Evolutionary conservation across 2,329 filamentous ascomycete genomes (phyloP).

Genomic region (Fonsecaea nubica): DNA sequence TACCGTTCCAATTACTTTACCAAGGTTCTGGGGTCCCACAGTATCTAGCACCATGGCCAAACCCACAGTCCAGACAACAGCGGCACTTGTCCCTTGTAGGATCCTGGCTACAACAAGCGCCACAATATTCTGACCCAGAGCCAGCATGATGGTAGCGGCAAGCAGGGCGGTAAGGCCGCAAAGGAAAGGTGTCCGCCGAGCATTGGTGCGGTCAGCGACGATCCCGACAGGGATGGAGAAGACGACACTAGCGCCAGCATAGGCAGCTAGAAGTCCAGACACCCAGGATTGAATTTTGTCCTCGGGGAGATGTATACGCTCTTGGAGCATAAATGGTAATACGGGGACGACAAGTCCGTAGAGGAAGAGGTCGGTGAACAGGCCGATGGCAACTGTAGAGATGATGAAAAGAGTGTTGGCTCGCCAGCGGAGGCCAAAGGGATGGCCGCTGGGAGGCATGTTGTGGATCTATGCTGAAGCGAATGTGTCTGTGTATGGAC

Average conservation of each 20-base stretch:
- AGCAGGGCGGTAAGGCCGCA: constrained; percentile 60
- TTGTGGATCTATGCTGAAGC: constrained; percentile 16
- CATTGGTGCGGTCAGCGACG: constrained; percentile 60
- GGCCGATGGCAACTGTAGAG: constrained; percentile 54
- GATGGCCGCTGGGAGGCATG: constrained; percentile 29
- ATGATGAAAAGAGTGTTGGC: constrained; percentile 66
- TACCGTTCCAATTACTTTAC: constrained; percentile 66
- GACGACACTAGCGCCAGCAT: constrained; percentile 60
- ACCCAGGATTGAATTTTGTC: constrained; percentile 60
- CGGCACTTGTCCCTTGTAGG: constrained; percentile 64
- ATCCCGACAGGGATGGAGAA: constrained; percentile 61
- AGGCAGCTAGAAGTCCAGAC: constrained; percentile 61
- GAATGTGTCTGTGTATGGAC: constrained; percentile 13
- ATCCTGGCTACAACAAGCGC: constrained; percentile 60
- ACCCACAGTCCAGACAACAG: constrained; percentile 66
- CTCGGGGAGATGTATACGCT: constrained; percentile 57
- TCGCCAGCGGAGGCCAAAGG: constrained; percentile 56
- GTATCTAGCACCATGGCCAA: constrained; percentile 66
- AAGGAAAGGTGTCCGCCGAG: constrained; percentile 65
- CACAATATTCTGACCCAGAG: constrained; percentile 56
- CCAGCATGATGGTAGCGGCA: constrained; percentile 62
- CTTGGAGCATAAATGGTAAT: constrained; percentile 63
- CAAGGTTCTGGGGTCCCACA: constrained; percentile 62
- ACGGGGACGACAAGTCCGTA: constrained; percentile 66
- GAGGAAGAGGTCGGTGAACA: constrained; percentile 60